Percentiles rank a stretch among this genome's conserved stretches.
Conservation (phyloP, 768 basidiomycete species). For the Auricularia heimuer region DNA sequence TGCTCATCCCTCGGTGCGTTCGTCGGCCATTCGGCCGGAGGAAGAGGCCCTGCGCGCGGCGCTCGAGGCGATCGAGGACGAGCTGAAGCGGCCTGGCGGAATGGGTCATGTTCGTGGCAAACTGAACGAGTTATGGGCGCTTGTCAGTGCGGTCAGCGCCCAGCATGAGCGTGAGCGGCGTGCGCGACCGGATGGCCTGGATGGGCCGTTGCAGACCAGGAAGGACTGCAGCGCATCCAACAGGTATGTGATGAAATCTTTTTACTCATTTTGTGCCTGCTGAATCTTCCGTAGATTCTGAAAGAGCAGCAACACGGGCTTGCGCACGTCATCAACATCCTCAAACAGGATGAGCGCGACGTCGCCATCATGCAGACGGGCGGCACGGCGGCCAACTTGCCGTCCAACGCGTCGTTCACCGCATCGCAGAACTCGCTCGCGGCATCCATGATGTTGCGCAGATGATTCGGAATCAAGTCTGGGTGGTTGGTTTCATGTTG, state of each 20-base stretch:
- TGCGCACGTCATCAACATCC: constrained; percentile 66
- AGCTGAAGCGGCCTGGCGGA: constrained; percentile 43
- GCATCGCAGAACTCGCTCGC: not conserved
- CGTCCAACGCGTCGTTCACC: not conserved
- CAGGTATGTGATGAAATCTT: constrained; percentile 36
- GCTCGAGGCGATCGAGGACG: constrained; percentile 68
- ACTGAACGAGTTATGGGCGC: constrained; percentile 77
- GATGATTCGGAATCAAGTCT: not conserved
- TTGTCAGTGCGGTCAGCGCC: constrained; percentile 61
- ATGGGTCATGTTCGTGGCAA: constrained; percentile 33
- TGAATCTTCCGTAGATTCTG: constrained; percentile 41
- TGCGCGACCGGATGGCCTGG: constrained; percentile 32
- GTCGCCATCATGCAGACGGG: constrained; percentile 40
- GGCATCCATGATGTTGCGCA: not conserved
- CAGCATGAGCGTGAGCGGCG: constrained; percentile 34
- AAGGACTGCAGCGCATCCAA: constrained; percentile 65
- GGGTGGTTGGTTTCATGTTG: not conserved
- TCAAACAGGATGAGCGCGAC: constrained; percentile 56
- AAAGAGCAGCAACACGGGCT: constrained; percentile 71
- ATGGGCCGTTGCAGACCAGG: constrained; percentile 84
- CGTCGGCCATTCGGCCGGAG: constrained; percentile 65
- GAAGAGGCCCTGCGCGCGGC: constrained; percentile 65
- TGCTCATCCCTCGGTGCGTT: constrained; percentile 66
- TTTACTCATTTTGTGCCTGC: too few species aligned
- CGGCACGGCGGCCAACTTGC: not conserved